Evolutionary conservation across 169 alveolate genomes (phyloP).

Genomic region (Plasmodium vivax): DNA sequence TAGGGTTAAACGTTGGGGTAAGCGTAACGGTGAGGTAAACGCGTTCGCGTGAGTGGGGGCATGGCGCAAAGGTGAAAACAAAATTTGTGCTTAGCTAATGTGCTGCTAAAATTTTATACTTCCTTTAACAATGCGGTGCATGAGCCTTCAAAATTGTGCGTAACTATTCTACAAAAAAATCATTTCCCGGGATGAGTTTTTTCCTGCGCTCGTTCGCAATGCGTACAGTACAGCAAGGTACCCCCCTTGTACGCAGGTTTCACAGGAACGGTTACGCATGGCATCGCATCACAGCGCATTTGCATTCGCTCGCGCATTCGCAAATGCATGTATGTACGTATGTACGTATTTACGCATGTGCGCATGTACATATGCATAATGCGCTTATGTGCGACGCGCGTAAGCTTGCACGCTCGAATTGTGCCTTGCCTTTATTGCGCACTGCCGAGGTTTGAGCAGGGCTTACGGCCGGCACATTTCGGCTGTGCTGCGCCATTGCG

Average conservation of each 20-base stretch:
- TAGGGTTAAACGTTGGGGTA: too few relatives aligned
- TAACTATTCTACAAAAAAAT: background rate
- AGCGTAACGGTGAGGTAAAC: background rate
- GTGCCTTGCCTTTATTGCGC: background rate
- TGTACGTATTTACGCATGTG: too few relatives aligned
- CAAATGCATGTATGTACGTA: background rate
- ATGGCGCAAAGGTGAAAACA: background rate
- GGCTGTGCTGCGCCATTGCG: background rate
- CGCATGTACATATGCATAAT: background rate
- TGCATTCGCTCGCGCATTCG: background rate
- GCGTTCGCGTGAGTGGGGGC: background rate
- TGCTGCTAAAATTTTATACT: background rate
- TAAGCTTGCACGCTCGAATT: background rate
- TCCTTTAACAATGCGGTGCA: background rate
- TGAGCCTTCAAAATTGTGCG: constrained; percentile 3
- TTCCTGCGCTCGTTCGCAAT: background rate
- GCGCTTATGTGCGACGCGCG: background rate
- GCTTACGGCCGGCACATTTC: background rate
- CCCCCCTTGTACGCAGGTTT: background rate
- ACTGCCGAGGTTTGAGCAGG: background rate
- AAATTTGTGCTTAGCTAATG: background rate
- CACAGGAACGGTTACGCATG: background rate
- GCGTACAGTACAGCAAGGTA: background rate
- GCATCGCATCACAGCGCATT: too few relatives aligned
- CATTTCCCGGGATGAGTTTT: background rate